Evolutionary conservation across 176 grass and related monocot genomes (phyloP).

Genomic region (Poa pratensis): DNA sequence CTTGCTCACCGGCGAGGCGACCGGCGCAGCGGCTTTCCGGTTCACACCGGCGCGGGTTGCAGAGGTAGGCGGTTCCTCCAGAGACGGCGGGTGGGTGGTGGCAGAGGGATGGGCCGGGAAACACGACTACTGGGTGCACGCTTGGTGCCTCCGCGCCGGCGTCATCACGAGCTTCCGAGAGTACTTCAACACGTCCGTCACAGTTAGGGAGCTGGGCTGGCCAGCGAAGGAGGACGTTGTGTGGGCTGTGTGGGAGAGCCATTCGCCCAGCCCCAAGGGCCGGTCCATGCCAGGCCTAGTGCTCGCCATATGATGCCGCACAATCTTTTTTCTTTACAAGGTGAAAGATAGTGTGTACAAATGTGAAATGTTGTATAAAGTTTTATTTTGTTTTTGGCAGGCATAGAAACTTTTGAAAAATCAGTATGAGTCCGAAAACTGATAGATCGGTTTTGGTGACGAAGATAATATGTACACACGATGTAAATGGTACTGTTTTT

Average conservation of each 20-base stretch:
- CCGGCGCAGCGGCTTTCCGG: not conserved
- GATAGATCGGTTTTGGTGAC: not conserved
- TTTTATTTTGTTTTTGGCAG: not conserved
- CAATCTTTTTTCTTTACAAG: too few relatives aligned
- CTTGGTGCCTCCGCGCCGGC: conserved; percentile 51
- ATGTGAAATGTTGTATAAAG: not conserved
- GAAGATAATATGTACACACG: not conserved
- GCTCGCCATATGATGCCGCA: not conserved
- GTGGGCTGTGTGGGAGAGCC: conserved; percentile 48
- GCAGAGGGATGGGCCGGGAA: conserved; percentile 17
- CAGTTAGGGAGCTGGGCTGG: conserved; percentile 32
- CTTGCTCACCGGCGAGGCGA: conserved; percentile 37
- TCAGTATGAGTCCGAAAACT: not conserved
- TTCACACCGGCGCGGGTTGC: not conserved
- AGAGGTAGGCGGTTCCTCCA: not conserved
- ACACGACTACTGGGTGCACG: conserved; percentile 53
- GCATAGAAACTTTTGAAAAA: not conserved
- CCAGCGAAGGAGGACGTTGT: not conserved
- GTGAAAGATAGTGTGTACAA: not conserved
- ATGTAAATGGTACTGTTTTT: not conserved
- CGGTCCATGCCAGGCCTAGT: not conserved
- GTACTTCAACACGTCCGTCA: conserved; percentile 66
- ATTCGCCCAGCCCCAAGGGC: not conserved
- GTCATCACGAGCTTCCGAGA: conserved; percentile 35
- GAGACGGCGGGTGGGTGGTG: conserved; percentile 21